Evolutionary conservation across 148 eudicot species (phyloP).

Genomic region (Rhododendron henanense): DNA sequence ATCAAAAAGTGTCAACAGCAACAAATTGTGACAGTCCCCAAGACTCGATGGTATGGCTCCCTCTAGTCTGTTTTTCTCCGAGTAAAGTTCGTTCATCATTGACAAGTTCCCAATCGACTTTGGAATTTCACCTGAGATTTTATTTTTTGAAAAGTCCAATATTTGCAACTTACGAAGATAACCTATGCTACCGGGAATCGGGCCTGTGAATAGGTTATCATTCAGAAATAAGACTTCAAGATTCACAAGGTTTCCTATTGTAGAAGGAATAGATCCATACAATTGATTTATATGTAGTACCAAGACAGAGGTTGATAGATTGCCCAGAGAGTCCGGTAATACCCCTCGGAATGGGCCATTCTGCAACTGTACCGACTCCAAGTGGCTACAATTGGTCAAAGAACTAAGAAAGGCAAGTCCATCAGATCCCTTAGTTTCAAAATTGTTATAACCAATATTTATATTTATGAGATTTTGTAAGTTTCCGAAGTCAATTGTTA

Average conservation of each 20-base stretch:
- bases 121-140: slow-evolving; percentile 10
- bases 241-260: background rate
- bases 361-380: background rate
- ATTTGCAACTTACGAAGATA: background rate
- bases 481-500: background rate
- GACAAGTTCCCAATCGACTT: slow-evolving; percentile 9
- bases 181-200: background rate
- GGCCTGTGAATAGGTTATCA: slow-evolving; percentile 5
- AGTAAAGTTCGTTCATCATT: background rate
- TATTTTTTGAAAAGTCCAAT: background rate
- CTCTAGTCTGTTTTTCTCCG: background rate
- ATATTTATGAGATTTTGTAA: background rate
- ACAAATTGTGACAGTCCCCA: background rate
- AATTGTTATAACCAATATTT: no score
- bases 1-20: background rate
- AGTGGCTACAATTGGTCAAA: no score
- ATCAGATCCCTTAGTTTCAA: no score
- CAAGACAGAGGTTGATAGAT: background rate
- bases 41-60: slow-evolving; percentile 6
- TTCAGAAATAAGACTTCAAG: background rate
- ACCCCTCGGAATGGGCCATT: background rate
- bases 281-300: background rate
- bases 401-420: no score
- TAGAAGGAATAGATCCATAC: slow-evolving; percentile 7
- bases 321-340: background rate